Evolutionary conservation across 495 filamentous ascomycete genomes (phyloP), one percentile per base, ranked within the genome.

Genomic region (Trichoderma asperelloides): DNA sequence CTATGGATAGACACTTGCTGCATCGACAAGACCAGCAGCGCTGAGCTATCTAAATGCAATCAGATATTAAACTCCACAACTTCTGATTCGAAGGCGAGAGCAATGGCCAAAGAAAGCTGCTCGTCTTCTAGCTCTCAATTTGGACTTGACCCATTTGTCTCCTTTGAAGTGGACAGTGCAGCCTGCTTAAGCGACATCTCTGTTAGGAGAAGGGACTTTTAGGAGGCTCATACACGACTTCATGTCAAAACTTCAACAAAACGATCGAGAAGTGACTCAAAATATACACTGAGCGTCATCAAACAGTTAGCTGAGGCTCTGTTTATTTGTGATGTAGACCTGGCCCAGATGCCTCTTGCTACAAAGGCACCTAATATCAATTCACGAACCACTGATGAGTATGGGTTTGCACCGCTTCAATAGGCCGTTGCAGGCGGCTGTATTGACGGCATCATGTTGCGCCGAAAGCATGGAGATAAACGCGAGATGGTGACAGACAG

Each of bases 11-110:
- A 80, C 66, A 80, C 74, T 21, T 77, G 73, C 65, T 81, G 78
- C 68, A 80, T 80, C 64, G 73, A 82, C 71, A 82, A 82, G 71
- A 72, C 73, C 11, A 78, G 76, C 65, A 75, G 72, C 28, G 77
- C 78, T 12, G 80, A 82, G n/a, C n/a, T 23, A 11, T 23, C n/a
- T 1, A 51, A 0, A 51, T 51, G 12, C 41, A 45, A 45, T 18
- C 41, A 18, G 18, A 45, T 45, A 45, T 12, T 45, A 2, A 51
- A 23, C 16, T 25, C 21, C 7, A 8, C 47, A n/a, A 23, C 8
- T 25, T 2, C n/a, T 21, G 18, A 21, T 2, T 3, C 47, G 21
- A n/a, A 3, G 8, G 47, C 21, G n/a, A 51, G 21, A 23, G 47
- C 47, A 11, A 21, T 51, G 47, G 23, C 47, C 0, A n/a, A 51